A percentile compares a stretch with the other conserved stretches of the same genome.
These are phyloP conservation scores for Tardiomyces digboiensis DNA, from an alignment of 1,139 yeast genomes.

Conservation along the genomic window DNA sequence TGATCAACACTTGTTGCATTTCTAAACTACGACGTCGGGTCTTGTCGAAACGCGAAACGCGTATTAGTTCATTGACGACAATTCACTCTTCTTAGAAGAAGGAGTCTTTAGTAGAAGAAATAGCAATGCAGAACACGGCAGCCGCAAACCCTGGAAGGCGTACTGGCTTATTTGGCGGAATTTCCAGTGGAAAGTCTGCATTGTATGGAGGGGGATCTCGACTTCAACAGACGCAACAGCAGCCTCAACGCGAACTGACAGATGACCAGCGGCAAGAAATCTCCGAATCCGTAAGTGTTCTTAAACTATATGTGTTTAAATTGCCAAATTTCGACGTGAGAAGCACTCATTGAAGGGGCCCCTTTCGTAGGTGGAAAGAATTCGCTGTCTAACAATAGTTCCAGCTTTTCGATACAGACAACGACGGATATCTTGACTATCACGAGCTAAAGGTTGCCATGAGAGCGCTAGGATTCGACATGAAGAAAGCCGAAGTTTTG, in stretches of 20 bases:
- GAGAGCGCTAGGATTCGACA: slow-evolving; percentile 89
- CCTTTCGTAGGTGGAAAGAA: background rate
- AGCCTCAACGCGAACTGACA: slow-evolving; percentile 41
- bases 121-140: background rate
- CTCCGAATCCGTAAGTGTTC: slow-evolving; percentile 59
- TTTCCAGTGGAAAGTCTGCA: background rate
- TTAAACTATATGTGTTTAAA: background rate
- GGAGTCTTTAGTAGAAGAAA: too few relatives aligned
- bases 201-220: background rate
- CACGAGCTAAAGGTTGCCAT: slow-evolving; percentile 91
- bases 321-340: background rate
- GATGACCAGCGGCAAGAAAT: slow-evolving; percentile 92
- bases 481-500: slow-evolving; percentile 69
- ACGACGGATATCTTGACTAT: slow-evolving; percentile 82
- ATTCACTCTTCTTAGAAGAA: too few relatives aligned
- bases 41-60: too few relatives aligned
- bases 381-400: slow-evolving; percentile 29
- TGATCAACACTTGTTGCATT: too few relatives aligned
- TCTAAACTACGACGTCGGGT: too few relatives aligned
- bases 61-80: too few relatives aligned
- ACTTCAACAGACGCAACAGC: background rate
- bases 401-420: slow-evolving; percentile 83
- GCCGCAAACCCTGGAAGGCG: background rate
- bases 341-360: background rate
- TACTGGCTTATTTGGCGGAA: background rate